phyloP scores from a whole-genome alignment of 2,329 filamentous ascomycete genomes.

The Pezicula rhizophila region DNA sequence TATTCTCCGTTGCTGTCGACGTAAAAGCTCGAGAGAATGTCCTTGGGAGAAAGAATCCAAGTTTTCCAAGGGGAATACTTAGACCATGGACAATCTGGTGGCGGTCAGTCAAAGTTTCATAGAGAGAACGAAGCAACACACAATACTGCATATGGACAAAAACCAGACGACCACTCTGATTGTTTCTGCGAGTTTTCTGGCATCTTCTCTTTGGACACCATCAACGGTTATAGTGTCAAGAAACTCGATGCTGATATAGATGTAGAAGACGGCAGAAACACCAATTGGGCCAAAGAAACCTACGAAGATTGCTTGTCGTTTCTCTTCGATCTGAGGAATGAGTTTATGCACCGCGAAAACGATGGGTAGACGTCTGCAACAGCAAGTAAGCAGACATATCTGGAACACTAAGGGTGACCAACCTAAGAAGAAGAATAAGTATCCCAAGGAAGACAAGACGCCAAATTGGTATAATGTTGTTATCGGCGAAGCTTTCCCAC shows the following conservation, averaged over 20 bases:
- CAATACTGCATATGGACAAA: conserved; percentile 73
- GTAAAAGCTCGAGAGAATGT: conserved; percentile 45
- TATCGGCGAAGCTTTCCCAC: conserved; percentile 65
- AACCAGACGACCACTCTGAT: conserved; percentile 80
- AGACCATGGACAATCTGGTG: conserved; percentile 69
- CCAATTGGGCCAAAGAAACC: conserved; percentile 93
- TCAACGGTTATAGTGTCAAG: conserved; percentile 53
- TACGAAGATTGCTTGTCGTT: conserved; percentile 73
- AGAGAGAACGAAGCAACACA: conserved; percentile 36
- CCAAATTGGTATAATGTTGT: conserved; percentile 64
- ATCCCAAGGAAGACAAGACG: conserved; percentile 69
- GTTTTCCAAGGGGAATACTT: conserved; percentile 69
- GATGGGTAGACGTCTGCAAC: conserved; percentile 58
- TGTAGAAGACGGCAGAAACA: conserved; percentile 83
- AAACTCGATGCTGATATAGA: conserved; percentile 76
- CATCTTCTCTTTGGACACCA: conserved; percentile 58
- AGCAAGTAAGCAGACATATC: neutral
- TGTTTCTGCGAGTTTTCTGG: conserved; percentile 57
- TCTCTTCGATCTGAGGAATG: conserved; percentile 73
- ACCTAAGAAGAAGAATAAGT: conserved; percentile 66
- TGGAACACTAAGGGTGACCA: neutral
- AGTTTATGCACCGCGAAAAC: conserved; percentile 66
- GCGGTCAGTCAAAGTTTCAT: conserved; percentile 3
- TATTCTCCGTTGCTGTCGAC: conserved; percentile 13
- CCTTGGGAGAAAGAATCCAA: conserved; percentile 53